Conservation (phyloP, 2,329 filamentous ascomycete species). For the Monilinia aucupariae region DNA sequence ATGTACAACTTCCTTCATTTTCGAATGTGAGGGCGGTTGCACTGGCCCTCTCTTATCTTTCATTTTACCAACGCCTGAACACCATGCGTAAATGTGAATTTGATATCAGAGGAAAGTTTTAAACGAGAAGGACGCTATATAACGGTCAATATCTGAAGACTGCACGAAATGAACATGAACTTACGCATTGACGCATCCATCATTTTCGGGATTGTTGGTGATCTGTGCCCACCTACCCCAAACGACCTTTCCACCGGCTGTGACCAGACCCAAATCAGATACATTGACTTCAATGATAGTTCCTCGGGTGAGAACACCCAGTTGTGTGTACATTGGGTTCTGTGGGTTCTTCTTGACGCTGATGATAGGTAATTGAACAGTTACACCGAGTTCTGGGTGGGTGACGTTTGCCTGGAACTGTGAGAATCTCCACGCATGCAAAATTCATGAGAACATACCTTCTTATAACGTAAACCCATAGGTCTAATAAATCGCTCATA, state of each 20-base stretch:
- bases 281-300: slow-evolving; percentile 90
- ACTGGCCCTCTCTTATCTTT: slow-evolving; percentile 1
- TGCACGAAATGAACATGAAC: neutral
- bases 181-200: slow-evolving; percentile 27
- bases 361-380: slow-evolving; percentile 76
- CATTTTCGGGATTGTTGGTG: slow-evolving; percentile 36
- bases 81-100: slow-evolving; percentile 16
- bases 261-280: slow-evolving; percentile 83
- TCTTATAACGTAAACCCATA: slow-evolving; percentile 75
- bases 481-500: slow-evolving; percentile 66
- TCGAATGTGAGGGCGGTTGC: neutral
- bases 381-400: slow-evolving; percentile 74
- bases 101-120: slow-evolving; percentile 6
- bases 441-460: slow-evolving; percentile 38
- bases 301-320: slow-evolving; percentile 84
- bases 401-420: slow-evolving; percentile 51
- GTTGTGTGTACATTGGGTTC: slow-evolving; percentile 84
- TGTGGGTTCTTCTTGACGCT: slow-evolving; percentile 79
- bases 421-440: neutral
- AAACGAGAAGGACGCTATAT: slow-evolving; percentile 27
- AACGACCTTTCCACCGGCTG: slow-evolving; percentile 84
- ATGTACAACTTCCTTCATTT: neutral
- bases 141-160: neutral
- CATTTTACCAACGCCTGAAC: slow-evolving; percentile 17
- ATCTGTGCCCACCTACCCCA: slow-evolving; percentile 84